Conservation (phyloP, 1,284 basidiomycete genomes). For the Pascua sp. region DNA sequence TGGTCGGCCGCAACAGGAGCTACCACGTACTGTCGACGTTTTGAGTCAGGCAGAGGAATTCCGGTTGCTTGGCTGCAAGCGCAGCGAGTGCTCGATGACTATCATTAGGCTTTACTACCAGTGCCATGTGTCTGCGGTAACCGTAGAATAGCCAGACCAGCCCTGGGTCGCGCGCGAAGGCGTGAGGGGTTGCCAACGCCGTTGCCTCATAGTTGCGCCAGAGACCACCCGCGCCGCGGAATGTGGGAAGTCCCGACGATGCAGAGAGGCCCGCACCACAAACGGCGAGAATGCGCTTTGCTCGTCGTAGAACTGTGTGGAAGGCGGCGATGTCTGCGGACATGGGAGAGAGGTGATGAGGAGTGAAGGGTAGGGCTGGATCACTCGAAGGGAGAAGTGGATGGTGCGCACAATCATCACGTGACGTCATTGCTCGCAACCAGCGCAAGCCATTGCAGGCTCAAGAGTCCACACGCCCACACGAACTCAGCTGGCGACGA, state of each 20-base stretch:
- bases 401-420: no score
- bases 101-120: constrained; percentile 5
- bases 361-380: neutral
- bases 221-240: constrained; percentile 16
- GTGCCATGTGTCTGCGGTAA: constrained; percentile 11
- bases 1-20: no score
- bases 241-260: constrained; percentile 11
- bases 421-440: no score
- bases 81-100: constrained; percentile 9
- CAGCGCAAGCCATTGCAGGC: no score
- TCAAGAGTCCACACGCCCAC: no score
- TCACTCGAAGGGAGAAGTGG: no score
- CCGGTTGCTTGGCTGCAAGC: neutral
- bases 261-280: constrained; percentile 14
- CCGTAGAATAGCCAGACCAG: constrained; percentile 18
- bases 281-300: constrained; percentile 12
- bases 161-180: constrained; percentile 12
- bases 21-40: constrained; percentile 12
- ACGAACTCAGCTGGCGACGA: no score
- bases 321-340: constrained; percentile 14
- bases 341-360: constrained; percentile 2
- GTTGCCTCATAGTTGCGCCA: constrained; percentile 17
- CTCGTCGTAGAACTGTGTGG: constrained; percentile 4
- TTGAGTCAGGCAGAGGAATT: constrained; percentile 13
- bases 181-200: constrained; percentile 8